Evolutionary conservation across 768 basidiomycete genomes (phyloP).

Genomic region (Agrocybe praecox): DNA sequence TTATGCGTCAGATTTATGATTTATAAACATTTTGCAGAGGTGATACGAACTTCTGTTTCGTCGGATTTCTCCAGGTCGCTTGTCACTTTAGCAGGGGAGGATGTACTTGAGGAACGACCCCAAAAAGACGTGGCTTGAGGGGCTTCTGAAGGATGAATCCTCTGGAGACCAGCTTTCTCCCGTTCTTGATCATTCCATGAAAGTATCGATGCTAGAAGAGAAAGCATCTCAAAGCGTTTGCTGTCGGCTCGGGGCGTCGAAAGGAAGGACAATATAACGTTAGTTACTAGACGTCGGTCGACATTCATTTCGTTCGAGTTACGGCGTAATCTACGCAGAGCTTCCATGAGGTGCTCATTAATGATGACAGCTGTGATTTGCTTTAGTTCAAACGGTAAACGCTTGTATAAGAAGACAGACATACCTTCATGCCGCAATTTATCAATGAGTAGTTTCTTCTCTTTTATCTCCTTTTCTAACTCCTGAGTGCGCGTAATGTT

Average conservation of each 20-base stretch:
- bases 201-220: constrained; percentile 86
- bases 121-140: constrained; percentile 39
- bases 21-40: background rate
- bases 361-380: constrained; percentile 81
- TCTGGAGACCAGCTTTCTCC: constrained; percentile 87
- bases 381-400: constrained; percentile 1
- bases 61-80: constrained; percentile 77
- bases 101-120: constrained; percentile 37
- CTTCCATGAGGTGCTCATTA: constrained; percentile 97
- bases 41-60: constrained; percentile 73
- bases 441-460: constrained; percentile 93
- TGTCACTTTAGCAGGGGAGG: constrained; percentile 40
- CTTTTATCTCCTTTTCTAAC: constrained; percentile 90
- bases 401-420: constrained; percentile 16
- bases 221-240: constrained; percentile 97
- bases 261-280: constrained; percentile 89
- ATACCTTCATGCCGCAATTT: constrained; percentile 94
- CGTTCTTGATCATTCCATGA: constrained; percentile 91
- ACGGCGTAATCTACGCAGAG: constrained; percentile 89
- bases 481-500: constrained; percentile 68
- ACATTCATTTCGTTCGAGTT: constrained; percentile 90
- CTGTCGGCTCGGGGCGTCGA: constrained; percentile 88
- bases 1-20: background rate
- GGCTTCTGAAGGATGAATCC: constrained; percentile 33
- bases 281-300: constrained; percentile 91